A percentile compares a stretch with the other conserved stretches of the same genome.
Conservation (phyloP, 176 grass and related monocot species). For the Avena eriantha region DNA sequence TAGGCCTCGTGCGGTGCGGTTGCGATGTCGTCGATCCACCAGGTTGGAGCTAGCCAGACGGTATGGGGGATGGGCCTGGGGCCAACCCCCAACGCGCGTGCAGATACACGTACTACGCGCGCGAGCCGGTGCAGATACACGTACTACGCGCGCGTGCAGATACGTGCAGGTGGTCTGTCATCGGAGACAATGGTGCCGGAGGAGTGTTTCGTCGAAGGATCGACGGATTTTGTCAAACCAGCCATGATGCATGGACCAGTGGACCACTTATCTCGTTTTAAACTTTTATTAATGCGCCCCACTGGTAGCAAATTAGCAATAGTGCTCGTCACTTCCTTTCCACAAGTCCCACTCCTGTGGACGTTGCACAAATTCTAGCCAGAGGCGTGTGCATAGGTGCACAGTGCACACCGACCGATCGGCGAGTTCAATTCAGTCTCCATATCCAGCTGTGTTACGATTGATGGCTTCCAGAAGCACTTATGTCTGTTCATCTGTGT, state of each 20-base stretch:
- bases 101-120: background rate
- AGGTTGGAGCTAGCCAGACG: background rate
- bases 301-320: background rate
- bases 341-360: background rate
- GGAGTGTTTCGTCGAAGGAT: background rate
- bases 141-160: background rate
- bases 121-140: background rate
- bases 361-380: background rate
- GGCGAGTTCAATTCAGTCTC: too few relatives aligned
- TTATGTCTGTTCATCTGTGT: too few relatives aligned
- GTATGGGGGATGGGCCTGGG: background rate
- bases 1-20: background rate
- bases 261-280: background rate
- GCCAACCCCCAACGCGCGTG: background rate
- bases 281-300: background rate
- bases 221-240: background rate
- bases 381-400: too few relatives aligned
- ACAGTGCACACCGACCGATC: too few relatives aligned
- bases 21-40: conserved; percentile 6
- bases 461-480: too few relatives aligned
- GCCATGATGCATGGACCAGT: background rate
- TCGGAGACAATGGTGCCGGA: background rate
- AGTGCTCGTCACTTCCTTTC: background rate
- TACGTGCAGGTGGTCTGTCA: background rate
- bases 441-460: too few relatives aligned